These are phyloP conservation scores for sorghum (Sorghum bicolor) DNA, from an alignment of 176 grass and related monocot species.

Conservation along the genomic window Sorghum_bicolor_NCBIv3 NC_012876.2:6426501-6427000, in stretches of 20 bases:
- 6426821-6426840: neutral
- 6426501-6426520: neutral
- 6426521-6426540: neutral
- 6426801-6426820: constrained; percentile 10
- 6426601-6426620: neutral
- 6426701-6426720: neutral
- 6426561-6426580: neutral
- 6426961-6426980: too few relatives aligned
- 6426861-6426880: neutral
- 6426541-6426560: too few relatives aligned
- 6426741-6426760: neutral
- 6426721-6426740: constrained; percentile 19
- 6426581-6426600: too few relatives aligned
- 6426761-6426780: neutral
- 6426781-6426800: neutral
- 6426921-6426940: too few relatives aligned
- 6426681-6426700: constrained; percentile 2
- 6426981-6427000: too few relatives aligned
- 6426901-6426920: neutral
- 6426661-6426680: neutral
- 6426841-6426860: constrained; percentile 5
- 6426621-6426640: neutral
- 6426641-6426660: neutral
- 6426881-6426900: constrained; percentile 5
- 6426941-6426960: too few relatives aligned